Percentiles rank a stretch among this genome's conserved stretches.
Conservation (phyloP, 352 stramenopile species). For the Phytophthora constricta region DNA sequence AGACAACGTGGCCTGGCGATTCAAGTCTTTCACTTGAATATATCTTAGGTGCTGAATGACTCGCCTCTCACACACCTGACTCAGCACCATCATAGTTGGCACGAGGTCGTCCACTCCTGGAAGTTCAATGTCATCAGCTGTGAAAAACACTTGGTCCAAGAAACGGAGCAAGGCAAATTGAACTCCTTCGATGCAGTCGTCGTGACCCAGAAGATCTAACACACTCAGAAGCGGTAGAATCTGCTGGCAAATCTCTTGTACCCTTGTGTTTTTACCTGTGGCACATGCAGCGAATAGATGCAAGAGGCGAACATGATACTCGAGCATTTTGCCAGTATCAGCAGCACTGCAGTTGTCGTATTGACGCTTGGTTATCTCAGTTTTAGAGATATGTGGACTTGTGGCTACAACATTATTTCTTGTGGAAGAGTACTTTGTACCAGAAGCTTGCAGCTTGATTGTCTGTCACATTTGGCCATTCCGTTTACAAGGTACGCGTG, state of each 20-base stretch:
- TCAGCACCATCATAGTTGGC: slow-evolving; percentile 41
- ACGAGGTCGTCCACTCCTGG: slow-evolving; percentile 49
- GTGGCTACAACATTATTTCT: background rate
- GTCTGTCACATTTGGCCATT: background rate
- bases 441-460: background rate
- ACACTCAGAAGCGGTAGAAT: slow-evolving; percentile 55
- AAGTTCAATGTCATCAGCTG: slow-evolving; percentile 59
- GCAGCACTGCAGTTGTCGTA: background rate
- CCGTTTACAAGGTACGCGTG: slow-evolving; percentile 25
- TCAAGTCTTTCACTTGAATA: slow-evolving; percentile 56
- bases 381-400: background rate
- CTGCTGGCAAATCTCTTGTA: slow-evolving; percentile 76
- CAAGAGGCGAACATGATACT: slow-evolving; percentile 65
- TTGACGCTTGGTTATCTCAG: background rate
- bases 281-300: slow-evolving; percentile 71
- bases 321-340: slow-evolving; percentile 42
- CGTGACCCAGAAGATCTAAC: slow-evolving; percentile 46
- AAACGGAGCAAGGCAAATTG: slow-evolving; percentile 61
- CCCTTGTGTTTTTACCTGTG: slow-evolving; percentile 62
- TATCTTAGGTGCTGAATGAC: slow-evolving; percentile 45
- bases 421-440: background rate
- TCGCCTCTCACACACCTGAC: slow-evolving; percentile 36
- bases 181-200: slow-evolving; percentile 57
- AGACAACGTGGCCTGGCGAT: slow-evolving; percentile 45
- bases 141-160: slow-evolving; percentile 65